Conservation (phyloP, 495 filamentous ascomycete species). For the Penicillium daleae region DNA sequence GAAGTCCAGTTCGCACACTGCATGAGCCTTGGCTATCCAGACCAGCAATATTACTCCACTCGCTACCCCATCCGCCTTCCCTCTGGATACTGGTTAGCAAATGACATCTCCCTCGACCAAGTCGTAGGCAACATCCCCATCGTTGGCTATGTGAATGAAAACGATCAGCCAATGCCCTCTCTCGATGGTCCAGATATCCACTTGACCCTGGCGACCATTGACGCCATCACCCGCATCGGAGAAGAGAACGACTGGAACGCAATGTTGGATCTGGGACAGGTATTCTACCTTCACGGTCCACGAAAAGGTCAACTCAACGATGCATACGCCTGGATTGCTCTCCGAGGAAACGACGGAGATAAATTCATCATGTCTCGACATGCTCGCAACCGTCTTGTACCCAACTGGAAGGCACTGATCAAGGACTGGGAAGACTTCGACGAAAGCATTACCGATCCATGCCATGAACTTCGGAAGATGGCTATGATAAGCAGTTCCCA, state of each 20-base stretch:
- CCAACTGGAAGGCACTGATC: constrained; percentile 2
- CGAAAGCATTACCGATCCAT: not conserved
- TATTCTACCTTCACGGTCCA: not conserved
- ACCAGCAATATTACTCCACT: not conserved
- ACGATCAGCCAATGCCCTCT: not conserved
- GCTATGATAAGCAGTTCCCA: too few relatives aligned
- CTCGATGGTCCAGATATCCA: not conserved
- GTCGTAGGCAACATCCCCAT: not conserved
- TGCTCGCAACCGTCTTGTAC: not conserved
- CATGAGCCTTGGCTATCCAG: not conserved
- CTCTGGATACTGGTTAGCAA: not conserved
- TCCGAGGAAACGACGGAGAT: not conserved
- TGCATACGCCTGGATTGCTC: constrained; percentile 8
- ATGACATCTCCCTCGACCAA: not conserved
- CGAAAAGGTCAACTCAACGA: constrained; percentile 5
- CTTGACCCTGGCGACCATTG: not conserved
- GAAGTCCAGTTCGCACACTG: not conserved
- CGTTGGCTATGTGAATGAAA: not conserved
- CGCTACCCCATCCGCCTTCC: not conserved
- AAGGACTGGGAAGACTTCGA: not conserved
- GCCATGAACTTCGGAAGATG: not conserved
- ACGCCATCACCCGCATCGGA: not conserved
- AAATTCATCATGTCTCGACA: constrained; percentile 1
- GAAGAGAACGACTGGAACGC: not conserved
- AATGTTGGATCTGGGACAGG: not conserved